Base-by-base conservation (phyloP, 768 basidiomycete genomes). In the Dacryopinax primogenitus region DNA sequence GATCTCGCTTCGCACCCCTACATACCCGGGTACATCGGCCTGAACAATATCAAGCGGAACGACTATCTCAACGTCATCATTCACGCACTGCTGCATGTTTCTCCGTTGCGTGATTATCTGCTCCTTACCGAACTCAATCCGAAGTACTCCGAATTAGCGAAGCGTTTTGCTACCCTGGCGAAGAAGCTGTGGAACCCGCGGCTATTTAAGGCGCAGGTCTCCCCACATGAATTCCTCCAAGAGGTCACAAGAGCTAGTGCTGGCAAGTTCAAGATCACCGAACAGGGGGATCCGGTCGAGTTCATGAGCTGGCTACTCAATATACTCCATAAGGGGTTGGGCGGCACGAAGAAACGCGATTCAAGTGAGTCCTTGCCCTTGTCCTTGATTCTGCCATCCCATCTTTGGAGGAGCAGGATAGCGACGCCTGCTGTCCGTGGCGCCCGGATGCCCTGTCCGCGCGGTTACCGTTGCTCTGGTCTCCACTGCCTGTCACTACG, bases 21-120 rank as follows among this genome's bases (percentile, higher is more conserved):
- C 76, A 76, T 88, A 61, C 88, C 94, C 63, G 96, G 96, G 1
- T 97, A 90, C 74, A 85, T 98, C 72, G 96, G 96, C 51, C 80
- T 99, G 62, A 98, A 99, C 79, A 92, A 99, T 74, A 95, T 99
- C 79, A 95, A 96, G 76, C 79, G 84, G 71, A 95, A 98, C 75
- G 95, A 97, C 73, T 92, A 96, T 73, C 87, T 96, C 84, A 99
- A 98, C 73, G 94, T 96, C 68, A 84, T 98, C 72, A 88, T 98
- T 62, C 94, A 98, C 68, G 84, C 91, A 15, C 82, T 99, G 39
- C 82, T 96, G 26, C 96, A 99, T 74, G 84, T 98, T 64, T 79
- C 87, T 23, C 92, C 93, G 1, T 77, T 99, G 66, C 87, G 96
- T 58, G 87, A 95, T 72, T 88, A 87, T 75, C 80, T 95, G 62